Evolutionary conservation across 495 filamentous ascomycete genomes (phyloP).

Genomic region (Aspergillus mulundensis): DNA sequence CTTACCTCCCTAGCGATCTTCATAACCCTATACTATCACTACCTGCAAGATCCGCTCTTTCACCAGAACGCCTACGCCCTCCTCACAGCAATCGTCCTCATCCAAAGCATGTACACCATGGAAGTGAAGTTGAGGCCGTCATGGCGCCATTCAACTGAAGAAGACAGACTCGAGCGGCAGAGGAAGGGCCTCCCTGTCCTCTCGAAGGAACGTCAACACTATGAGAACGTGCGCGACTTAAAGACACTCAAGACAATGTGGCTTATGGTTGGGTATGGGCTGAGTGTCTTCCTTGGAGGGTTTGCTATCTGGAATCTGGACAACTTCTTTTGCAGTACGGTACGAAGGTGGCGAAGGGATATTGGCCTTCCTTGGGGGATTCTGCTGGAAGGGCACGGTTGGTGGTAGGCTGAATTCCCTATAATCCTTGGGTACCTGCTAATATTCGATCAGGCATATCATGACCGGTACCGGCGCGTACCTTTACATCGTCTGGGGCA

Average conservation of each 20-base stretch:
- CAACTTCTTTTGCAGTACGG: constrained; percentile 69
- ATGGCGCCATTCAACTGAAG: constrained; percentile 41
- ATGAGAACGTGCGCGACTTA: constrained; percentile 50
- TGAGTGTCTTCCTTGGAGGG: constrained; percentile 74
- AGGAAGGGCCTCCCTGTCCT: constrained; percentile 38
- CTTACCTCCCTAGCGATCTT: constrained; percentile 64
- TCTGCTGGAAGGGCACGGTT: constrained; percentile 88
- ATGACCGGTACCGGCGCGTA: constrained; percentile 71
- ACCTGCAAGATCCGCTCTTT: constrained; percentile 86
- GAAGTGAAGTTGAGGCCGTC: constrained; percentile 67
- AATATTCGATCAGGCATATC: constrained; percentile 48
- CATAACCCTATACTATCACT: constrained; percentile 91
- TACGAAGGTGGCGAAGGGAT: constrained; percentile 65
- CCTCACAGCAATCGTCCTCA: constrained; percentile 72
- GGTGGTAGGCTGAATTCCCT: constrained; percentile 64
- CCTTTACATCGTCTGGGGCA: constrained; percentile 79
- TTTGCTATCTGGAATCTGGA: constrained; percentile 89
- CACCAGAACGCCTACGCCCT: constrained; percentile 86
- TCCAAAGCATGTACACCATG: constrained; percentile 88
- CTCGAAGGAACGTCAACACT: constrained; percentile 39
- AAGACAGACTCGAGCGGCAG: constrained; percentile 37
- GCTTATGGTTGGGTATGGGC: constrained; percentile 65
- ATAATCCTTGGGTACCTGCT: neutral
- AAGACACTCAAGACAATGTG: constrained; percentile 70
- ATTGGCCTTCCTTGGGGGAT: constrained; percentile 88